These are phyloP conservation scores for Trichoderma lentiforme DNA, from an alignment of 2,329 filamentous ascomycete genomes.

Conservation along the genomic window DNA sequence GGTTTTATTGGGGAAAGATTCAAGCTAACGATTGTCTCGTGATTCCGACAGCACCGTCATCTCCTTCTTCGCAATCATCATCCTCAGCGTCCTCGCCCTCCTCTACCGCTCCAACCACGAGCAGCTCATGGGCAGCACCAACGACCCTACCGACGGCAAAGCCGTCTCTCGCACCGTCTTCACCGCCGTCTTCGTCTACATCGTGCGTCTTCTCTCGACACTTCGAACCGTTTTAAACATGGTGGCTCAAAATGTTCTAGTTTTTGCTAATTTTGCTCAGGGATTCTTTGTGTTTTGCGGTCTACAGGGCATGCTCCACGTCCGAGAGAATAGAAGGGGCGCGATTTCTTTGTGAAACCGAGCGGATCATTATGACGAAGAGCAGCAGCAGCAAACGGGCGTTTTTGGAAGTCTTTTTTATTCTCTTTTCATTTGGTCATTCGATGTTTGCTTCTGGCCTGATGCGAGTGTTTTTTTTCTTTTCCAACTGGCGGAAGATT, in stretches of 20 bases:
- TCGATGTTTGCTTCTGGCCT: slow-evolving; percentile 1
- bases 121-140: slow-evolving; percentile 72
- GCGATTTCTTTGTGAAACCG: slow-evolving; percentile 67
- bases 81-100: slow-evolving; percentile 61
- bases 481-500: neutral
- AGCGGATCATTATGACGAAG: neutral
- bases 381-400: neutral
- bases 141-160: slow-evolving; percentile 68
- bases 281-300: slow-evolving; percentile 89
- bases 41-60: slow-evolving; percentile 62
- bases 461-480: neutral
- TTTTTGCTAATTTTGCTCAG: slow-evolving; percentile 43
- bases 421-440: neutral
- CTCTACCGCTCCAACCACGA: slow-evolving; percentile 81
- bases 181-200: slow-evolving; percentile 82
- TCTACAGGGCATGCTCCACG: slow-evolving; percentile 81
- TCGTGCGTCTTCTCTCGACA: slow-evolving; percentile 55
- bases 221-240: neutral
- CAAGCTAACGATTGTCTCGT: neutral
- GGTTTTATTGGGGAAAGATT: too few species aligned
- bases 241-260: neutral
- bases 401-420: neutral
- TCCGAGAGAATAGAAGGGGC: slow-evolving; percentile 77
- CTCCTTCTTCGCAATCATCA: slow-evolving; percentile 62
- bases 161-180: slow-evolving; percentile 85